phyloP scores from a whole-genome alignment of 495 filamentous ascomycete genomes.

The Penicillium macrosclerotiorum region DNA sequence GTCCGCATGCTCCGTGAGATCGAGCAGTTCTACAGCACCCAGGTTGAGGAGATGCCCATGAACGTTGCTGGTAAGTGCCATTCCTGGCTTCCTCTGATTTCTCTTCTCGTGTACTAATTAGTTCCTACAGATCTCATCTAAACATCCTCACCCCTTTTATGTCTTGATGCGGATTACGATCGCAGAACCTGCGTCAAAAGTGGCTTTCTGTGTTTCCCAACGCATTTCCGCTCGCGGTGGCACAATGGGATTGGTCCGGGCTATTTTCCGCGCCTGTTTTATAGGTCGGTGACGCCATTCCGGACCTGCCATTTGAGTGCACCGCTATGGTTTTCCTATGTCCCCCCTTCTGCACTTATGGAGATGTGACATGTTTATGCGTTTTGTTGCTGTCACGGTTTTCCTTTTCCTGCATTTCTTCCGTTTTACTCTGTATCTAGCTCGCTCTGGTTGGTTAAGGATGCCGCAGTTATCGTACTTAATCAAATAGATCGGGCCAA shows the following conservation, averaged over 20 bases:
- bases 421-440: slow-evolving; percentile 35
- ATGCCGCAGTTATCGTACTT: slow-evolving; percentile 37
- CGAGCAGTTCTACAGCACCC: slow-evolving; percentile 66
- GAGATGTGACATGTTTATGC: slow-evolving; percentile 46
- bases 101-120: not conserved
- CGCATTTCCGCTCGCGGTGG: slow-evolving; percentile 32
- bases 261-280: not conserved
- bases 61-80: slow-evolving; percentile 45
- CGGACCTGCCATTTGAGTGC: not conserved
- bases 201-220: slow-evolving; percentile 47
- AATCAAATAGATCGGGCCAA: slow-evolving; percentile 44
- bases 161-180: slow-evolving; percentile 46
- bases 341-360: slow-evolving; percentile 32
- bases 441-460: slow-evolving; percentile 45
- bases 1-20: slow-evolving; percentile 99
- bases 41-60: slow-evolving; percentile 64
- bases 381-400: slow-evolving; percentile 45
- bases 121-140: slow-evolving; percentile 55
- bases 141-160: slow-evolving; percentile 34
- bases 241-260: slow-evolving; percentile 7
- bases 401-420: slow-evolving; percentile 28
- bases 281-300: not conserved
- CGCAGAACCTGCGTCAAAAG: slow-evolving; percentile 48
- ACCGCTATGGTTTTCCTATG: slow-evolving; percentile 41
- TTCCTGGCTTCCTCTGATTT: no score